A percentile compares a stretch with the other conserved stretches of the same genome.
phyloP scores from a whole-genome alignment of 2,329 filamentous ascomycete genomes.

The Dactylellina haptotyla region DNA sequence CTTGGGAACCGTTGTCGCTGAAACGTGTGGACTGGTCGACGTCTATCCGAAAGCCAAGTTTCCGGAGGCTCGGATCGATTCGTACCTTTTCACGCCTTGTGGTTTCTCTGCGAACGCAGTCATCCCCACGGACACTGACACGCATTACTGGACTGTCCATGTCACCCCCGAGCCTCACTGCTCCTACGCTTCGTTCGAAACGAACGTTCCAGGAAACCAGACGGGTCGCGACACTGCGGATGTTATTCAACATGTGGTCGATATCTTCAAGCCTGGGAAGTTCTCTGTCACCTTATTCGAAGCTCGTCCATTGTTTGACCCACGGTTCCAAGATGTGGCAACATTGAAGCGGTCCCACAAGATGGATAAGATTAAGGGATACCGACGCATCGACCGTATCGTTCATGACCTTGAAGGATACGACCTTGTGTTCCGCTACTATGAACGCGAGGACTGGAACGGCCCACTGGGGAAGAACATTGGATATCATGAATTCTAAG shows the following conservation, averaged over 20 bases:
- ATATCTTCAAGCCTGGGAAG: slow-evolving; percentile 95
- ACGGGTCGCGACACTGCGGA: slow-evolving; percentile 87
- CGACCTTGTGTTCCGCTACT: slow-evolving; percentile 95
- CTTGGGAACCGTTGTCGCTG: slow-evolving; percentile 89
- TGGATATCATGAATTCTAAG: slow-evolving; percentile 48
- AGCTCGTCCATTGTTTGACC: slow-evolving; percentile 71
- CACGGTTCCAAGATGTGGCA: slow-evolving; percentile 63
- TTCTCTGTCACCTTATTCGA: slow-evolving; percentile 98
- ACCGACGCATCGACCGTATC: slow-evolving; percentile 89
- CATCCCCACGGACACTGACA: slow-evolving; percentile 77
- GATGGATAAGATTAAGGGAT: slow-evolving; percentile 84
- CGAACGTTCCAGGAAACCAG: slow-evolving; percentile 91
- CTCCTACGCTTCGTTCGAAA: slow-evolving; percentile 98
- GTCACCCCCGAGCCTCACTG: slow-evolving; percentile 97
- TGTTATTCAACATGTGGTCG: slow-evolving; percentile 90
- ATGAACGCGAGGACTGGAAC: slow-evolving; percentile 81
- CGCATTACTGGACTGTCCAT: slow-evolving; percentile 97
- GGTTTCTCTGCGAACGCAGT: slow-evolving; percentile 98
- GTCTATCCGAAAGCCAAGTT: slow-evolving; percentile 89
- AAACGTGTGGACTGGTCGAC: slow-evolving; percentile 85
- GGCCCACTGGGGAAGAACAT: slow-evolving; percentile 48
- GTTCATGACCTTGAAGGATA: slow-evolving; percentile 98
- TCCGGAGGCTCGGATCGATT: slow-evolving; percentile 91
- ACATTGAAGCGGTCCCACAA: slow-evolving; percentile 64
- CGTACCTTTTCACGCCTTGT: slow-evolving; percentile 95